phyloP scores from a whole-genome alignment of 345 rosid species.

The Kandelia obovata region DNA sequence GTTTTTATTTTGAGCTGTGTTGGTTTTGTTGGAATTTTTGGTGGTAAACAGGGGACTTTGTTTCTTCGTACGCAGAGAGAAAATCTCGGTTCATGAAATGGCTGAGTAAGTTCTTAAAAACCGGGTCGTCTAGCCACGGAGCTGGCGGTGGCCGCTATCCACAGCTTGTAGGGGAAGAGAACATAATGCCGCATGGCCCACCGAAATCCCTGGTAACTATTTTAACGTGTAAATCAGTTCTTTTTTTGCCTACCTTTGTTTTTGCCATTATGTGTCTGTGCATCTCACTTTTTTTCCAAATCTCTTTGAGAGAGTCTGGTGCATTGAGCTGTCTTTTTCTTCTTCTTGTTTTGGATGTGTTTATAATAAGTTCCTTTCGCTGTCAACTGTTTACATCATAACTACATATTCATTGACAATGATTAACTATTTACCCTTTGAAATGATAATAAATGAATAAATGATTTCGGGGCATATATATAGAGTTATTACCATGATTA shows the following conservation, averaged over 20 bases:
- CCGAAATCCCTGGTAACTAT: constrained; percentile 54
- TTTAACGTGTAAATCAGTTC: neutral
- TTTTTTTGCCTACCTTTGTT: neutral
- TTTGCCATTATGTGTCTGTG: neutral
- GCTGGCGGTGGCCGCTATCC: constrained; percentile 40
- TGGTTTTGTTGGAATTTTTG: too few species aligned
- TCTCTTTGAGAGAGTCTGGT: too few species aligned
- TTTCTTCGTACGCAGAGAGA: constrained; percentile 64
- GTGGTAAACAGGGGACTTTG: constrained; percentile 63
- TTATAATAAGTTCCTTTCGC: too few species aligned
- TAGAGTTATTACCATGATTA: too few species aligned
- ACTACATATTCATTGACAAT: too few species aligned
- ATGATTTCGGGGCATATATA: too few species aligned
- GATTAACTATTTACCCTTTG: too few species aligned
- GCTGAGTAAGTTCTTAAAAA: constrained; percentile 81
- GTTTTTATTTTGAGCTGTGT: neutral
- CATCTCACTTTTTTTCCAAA: too few species aligned
- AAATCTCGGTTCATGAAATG: constrained; percentile 88
- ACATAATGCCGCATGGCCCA: constrained; percentile 68
- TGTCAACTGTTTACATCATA: too few species aligned
- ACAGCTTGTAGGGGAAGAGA: constrained; percentile 74
- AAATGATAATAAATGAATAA: too few species aligned
- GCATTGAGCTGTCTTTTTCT: neutral
- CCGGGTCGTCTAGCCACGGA: constrained; percentile 45
- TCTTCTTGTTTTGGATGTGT: too few species aligned